Evolutionary conservation across 768 basidiomycete genomes (phyloP).

Genomic region (Grammothele lineata): DNA sequence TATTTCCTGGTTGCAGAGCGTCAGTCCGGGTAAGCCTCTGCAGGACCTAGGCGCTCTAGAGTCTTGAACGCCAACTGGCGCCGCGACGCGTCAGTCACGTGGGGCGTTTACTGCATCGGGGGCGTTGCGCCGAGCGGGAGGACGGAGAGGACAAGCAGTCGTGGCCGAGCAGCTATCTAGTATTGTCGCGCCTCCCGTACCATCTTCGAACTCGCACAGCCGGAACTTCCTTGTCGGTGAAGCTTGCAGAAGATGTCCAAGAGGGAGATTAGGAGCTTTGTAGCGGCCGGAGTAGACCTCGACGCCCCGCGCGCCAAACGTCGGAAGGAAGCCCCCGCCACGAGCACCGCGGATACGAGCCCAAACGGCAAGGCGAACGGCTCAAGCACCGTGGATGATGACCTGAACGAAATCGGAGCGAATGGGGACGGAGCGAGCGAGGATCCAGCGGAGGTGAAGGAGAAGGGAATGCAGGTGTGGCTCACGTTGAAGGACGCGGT

Average conservation of each 20-base stretch:
- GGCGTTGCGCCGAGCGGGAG: constrained; percentile 7
- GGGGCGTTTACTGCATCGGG: constrained; percentile 10
- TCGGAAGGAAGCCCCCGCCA: constrained; percentile 38
- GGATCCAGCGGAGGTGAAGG: constrained; percentile 42
- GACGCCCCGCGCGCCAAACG: constrained; percentile 49
- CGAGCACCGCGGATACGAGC: constrained; percentile 4
- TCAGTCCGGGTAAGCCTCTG: too few species aligned
- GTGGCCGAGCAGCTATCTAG: constrained; percentile 8
- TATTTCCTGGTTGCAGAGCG: too few species aligned
- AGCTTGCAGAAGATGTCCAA: constrained; percentile 36
- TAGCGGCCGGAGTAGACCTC: constrained; percentile 34
- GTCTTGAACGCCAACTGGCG: too few species aligned
- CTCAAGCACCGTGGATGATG: constrained; percentile 9
- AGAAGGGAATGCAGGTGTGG: constrained; percentile 71
- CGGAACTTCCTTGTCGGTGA: not conserved
- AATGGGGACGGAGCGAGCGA: constrained; percentile 25
- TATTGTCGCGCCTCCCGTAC: constrained; percentile 4
- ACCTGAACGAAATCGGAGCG: constrained; percentile 29
- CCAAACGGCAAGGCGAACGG: constrained; percentile 20
- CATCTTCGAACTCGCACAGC: constrained; percentile 6
- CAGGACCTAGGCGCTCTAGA: too few species aligned
- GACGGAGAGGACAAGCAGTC: not conserved
- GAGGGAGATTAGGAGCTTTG: constrained; percentile 41
- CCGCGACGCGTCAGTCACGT: constrained; percentile 15
- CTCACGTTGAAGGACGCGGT: constrained; percentile 76